Conservation (phyloP, 768 basidiomycete genomes). For the Rhodotorula taiwanensis region DNA sequence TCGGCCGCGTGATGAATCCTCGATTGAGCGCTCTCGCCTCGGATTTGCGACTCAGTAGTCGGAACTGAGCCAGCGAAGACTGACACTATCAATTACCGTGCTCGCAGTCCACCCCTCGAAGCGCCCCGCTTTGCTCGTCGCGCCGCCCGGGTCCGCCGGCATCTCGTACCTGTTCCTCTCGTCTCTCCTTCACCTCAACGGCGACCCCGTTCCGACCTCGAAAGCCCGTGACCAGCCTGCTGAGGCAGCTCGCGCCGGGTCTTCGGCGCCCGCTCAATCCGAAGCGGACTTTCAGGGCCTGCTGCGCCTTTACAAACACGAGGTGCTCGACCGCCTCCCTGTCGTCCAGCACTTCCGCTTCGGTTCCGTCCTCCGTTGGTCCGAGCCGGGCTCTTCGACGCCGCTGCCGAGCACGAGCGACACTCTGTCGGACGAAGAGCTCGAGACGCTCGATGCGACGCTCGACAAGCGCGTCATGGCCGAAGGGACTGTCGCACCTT, state of each 20-base stretch:
- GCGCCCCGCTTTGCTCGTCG: conserved; percentile 48
- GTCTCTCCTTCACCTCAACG: conserved; percentile 64
- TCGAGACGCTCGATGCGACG: background rate
- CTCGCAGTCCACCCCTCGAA: conserved; percentile 27
- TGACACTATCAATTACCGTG: no score
- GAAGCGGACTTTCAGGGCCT: conserved; percentile 76
- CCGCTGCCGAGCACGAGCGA: conserved; percentile 7
- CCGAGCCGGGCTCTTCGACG: background rate
- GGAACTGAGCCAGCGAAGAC: no score
- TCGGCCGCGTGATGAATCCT: conserved; percentile 7
- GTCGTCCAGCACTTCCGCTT: conserved; percentile 90
- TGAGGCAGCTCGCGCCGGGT: no score
- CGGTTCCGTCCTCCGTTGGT: conserved; percentile 59
- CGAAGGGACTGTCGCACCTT: conserved; percentile 29
- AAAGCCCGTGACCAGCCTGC: no score
- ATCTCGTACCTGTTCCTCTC: conserved; percentile 69
- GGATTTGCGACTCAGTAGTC: no score
- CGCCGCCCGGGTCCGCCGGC: conserved; percentile 49
- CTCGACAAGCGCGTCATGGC: conserved; percentile 6
- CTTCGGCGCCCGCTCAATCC: conserved; percentile 39
- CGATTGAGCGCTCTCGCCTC: background rate
- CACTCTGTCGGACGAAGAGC: background rate
- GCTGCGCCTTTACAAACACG: conserved; percentile 93
- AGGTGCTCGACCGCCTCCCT: conserved; percentile 90
- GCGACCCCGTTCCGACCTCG: conserved; percentile 45